Evolutionary conservation across 176 grass and related monocot genomes (phyloP).

Genomic region (Juncus inflexus): DNA sequence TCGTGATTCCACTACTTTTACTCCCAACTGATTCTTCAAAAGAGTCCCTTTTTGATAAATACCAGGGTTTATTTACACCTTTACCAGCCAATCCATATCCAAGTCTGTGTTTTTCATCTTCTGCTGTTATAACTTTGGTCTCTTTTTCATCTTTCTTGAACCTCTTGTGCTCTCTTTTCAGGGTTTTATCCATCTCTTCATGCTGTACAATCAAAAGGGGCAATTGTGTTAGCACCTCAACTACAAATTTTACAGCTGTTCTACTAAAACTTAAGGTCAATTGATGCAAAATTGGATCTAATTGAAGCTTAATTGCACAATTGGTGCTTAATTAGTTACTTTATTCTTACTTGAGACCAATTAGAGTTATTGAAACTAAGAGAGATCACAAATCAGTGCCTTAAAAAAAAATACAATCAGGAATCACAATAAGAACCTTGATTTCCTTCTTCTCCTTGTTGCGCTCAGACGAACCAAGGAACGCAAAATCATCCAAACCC

Average conservation of each 20-base stretch:
- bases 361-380: slow-evolving; percentile 28
- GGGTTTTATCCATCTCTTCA: slow-evolving; percentile 24
- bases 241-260: too few relatives aligned
- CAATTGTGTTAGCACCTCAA: too few relatives aligned
- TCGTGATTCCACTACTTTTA: neutral
- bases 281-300: too few relatives aligned
- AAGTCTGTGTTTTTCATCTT: slow-evolving; percentile 89
- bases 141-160: slow-evolving; percentile 52
- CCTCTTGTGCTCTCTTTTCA: slow-evolving; percentile 33
- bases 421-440: slow-evolving; percentile 7
- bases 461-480: slow-evolving; percentile 38
- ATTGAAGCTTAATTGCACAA: too few relatives aligned
- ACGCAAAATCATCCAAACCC: slow-evolving; percentile 43
- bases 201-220: neutral
- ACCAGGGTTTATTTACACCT: slow-evolving; percentile 84
- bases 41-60: slow-evolving; percentile 37
- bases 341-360: too few relatives aligned
- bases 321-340: too few relatives aligned
- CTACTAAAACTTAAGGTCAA: too few relatives aligned
- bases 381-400: too few relatives aligned
- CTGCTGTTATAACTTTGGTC: slow-evolving; percentile 49
- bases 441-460: slow-evolving; percentile 40
- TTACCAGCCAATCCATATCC: slow-evolving; percentile 83
- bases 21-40: neutral
- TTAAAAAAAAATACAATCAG: neutral